Conservation (phyloP, 2,329 filamentous ascomycete genomes). For the Thelonectria blattea region DNA sequence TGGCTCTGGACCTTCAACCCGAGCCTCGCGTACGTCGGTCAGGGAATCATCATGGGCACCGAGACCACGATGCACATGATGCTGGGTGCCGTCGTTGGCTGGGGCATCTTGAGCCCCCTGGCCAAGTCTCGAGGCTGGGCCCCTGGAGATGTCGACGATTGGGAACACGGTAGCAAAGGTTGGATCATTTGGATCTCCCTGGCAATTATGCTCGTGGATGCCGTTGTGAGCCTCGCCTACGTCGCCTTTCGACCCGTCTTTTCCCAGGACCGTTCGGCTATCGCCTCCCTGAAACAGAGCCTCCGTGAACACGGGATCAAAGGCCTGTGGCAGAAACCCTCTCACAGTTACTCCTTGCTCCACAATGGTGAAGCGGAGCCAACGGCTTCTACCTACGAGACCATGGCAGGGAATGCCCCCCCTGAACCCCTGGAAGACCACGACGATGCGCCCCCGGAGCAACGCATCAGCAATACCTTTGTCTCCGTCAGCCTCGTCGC, state of each 20-base stretch:
- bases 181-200: conserved; percentile 99
- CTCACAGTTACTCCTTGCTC: conserved; percentile 36
- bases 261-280: conserved; percentile 15
- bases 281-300: conserved; percentile 6
- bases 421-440: conserved; percentile 55
- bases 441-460: conserved; percentile 82
- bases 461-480: conserved; percentile 75
- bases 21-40: conserved; percentile 94
- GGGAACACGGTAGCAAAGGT: conserved; percentile 92
- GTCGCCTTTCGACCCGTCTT: conserved; percentile 69
- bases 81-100: conserved; percentile 85
- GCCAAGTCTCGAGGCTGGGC: conserved; percentile 90
- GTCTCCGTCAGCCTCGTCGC: conserved; percentile 77
- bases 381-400: conserved; percentile 8
- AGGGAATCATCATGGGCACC: conserved; percentile 98
- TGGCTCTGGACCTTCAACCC: conserved; percentile 98
- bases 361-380: conserved; percentile 19
- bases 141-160: conserved; percentile 82
- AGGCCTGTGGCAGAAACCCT: conserved; percentile 27
- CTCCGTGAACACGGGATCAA: conserved; percentile 30
- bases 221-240: conserved; percentile 85
- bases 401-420: conserved; percentile 12
- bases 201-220: conserved; percentile 95
- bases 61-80: conserved; percentile 96
- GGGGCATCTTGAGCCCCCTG: conserved; percentile 87